Evolutionary conservation across 495 filamentous ascomycete genomes (phyloP).

Genomic region (Penicillium taxi): DNA sequence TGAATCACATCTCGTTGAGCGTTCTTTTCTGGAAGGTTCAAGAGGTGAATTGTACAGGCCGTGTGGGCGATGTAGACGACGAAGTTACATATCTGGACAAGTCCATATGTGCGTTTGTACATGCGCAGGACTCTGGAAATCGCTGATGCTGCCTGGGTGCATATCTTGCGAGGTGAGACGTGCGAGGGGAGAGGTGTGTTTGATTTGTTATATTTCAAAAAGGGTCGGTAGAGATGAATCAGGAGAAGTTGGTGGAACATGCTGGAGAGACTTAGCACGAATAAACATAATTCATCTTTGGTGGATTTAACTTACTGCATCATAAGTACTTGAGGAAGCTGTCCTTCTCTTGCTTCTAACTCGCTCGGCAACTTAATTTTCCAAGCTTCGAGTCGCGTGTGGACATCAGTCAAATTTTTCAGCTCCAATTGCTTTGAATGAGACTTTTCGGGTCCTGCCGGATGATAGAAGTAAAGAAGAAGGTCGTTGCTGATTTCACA

Average conservation of each 20-base stretch:
- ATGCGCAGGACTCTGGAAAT: constrained; percentile 88
- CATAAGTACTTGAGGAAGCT: constrained; percentile 77
- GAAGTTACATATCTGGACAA: constrained; percentile 91
- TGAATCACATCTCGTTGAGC: constrained; percentile 83
- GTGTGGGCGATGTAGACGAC: constrained; percentile 92
- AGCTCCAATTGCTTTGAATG: constrained; percentile 69
- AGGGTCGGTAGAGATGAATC: constrained; percentile 94
- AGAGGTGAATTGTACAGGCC: constrained; percentile 87
- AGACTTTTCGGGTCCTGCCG: constrained; percentile 50
- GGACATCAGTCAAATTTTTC: constrained; percentile 87
- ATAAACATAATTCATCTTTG: neutral
- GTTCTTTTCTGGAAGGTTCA: constrained; percentile 86
- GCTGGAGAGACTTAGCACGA: constrained; percentile 43
- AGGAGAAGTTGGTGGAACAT: constrained; percentile 97
- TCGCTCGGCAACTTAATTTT: constrained; percentile 77
- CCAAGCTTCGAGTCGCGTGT: constrained; percentile 87
- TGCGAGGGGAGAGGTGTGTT: constrained; percentile 78
- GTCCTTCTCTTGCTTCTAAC: constrained; percentile 81
- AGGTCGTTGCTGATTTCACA: constrained; percentile 93
- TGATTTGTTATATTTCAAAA: constrained; percentile 77
- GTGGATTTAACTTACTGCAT: constrained; percentile 70
- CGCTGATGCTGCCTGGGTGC: constrained; percentile 76
- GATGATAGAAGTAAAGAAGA: constrained; percentile 85
- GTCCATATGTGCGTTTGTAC: constrained; percentile 85
- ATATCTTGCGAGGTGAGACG: constrained; percentile 84